Conservation (phyloP, 2,329 filamentous ascomycete genomes). For the Diaporthe sp. region DNA sequence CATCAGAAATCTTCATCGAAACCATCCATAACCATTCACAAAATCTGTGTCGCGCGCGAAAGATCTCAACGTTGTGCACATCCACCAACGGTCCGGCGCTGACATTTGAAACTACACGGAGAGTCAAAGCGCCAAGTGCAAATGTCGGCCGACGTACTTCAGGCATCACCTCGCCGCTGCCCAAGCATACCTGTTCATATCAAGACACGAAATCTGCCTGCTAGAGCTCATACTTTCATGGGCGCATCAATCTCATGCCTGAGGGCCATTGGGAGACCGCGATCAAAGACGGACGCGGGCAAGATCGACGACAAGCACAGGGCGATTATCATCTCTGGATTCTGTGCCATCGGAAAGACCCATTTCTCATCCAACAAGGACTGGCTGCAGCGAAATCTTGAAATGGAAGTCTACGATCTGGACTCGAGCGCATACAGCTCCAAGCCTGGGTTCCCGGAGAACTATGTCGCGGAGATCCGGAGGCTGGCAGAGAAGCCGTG, state of each 20-base stretch:
- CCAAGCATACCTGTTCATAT: background rate
- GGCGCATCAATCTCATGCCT: constrained; percentile 2
- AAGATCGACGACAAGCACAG: constrained; percentile 1
- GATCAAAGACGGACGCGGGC: background rate
- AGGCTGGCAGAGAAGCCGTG: constrained; percentile 25
- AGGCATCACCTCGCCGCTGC: background rate
- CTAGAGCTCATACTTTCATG: background rate
- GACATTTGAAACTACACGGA: background rate
- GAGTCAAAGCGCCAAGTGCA: constrained; percentile 7
- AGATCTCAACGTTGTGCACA: background rate
- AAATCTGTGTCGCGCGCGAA: background rate
- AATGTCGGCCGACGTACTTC: background rate
- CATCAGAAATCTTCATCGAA: background rate
- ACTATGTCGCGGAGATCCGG: constrained; percentile 31
- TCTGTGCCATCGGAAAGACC: constrained; percentile 34
- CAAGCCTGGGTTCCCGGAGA: constrained; percentile 27
- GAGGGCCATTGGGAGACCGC: background rate
- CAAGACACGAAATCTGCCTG: background rate
- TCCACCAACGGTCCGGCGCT: background rate
- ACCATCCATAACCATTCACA: too few relatives aligned
- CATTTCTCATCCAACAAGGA: constrained; percentile 7
- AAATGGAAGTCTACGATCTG: constrained; percentile 18
- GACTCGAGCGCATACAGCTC: constrained; percentile 36
- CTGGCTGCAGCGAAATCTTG: background rate
- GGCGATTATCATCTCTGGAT: constrained; percentile 33